These are phyloP conservation scores for Schizophyllum commune DNA, from an alignment of 1,284 basidiomycete species.

Conservation along the genomic window DNA sequence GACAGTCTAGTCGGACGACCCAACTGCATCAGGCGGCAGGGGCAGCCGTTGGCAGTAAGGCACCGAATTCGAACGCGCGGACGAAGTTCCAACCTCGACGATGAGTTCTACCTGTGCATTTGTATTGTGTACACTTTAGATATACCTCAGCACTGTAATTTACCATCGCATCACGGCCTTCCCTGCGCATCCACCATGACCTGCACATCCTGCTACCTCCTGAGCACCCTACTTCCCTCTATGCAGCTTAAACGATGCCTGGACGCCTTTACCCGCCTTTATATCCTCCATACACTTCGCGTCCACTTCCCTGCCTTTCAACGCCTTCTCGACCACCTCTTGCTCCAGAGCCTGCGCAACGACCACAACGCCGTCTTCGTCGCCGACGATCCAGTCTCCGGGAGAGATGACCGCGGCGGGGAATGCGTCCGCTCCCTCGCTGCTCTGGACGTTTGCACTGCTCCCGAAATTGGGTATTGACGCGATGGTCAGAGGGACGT, in stretches of 20 bases:
- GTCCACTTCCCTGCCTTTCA: constrained; percentile 61
- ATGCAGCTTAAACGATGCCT: constrained; percentile 72
- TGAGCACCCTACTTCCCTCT: constrained; percentile 41
- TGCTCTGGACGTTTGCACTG: too few relatives aligned
- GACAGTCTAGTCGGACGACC: not conserved
- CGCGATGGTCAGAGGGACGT: constrained; percentile 62
- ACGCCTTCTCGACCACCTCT: constrained; percentile 56
- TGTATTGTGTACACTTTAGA: too few relatives aligned
- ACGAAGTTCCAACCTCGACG: too few relatives aligned
- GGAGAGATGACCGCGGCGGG: constrained; percentile 59
- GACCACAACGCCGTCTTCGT: constrained; percentile 87
- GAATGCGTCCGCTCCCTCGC: constrained; percentile 30
- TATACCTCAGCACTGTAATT: too few relatives aligned
- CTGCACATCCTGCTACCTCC: too few relatives aligned
- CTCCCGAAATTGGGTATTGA: constrained; percentile 14
- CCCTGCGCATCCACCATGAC: too few relatives aligned
- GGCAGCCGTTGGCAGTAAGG: too few relatives aligned
- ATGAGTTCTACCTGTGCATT: too few relatives aligned
- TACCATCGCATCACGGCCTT: too few relatives aligned
- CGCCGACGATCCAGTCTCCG: constrained; percentile 80
- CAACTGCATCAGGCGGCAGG: too few relatives aligned
- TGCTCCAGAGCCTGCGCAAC: constrained; percentile 54
- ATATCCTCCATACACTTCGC: constrained; percentile 74
- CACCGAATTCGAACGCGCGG: too few relatives aligned
- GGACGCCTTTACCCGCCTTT: constrained; percentile 63